phyloP scores from a whole-genome alignment of 192 early-diverging fungal species.

The Bifiguratus adelaidae region DNA sequence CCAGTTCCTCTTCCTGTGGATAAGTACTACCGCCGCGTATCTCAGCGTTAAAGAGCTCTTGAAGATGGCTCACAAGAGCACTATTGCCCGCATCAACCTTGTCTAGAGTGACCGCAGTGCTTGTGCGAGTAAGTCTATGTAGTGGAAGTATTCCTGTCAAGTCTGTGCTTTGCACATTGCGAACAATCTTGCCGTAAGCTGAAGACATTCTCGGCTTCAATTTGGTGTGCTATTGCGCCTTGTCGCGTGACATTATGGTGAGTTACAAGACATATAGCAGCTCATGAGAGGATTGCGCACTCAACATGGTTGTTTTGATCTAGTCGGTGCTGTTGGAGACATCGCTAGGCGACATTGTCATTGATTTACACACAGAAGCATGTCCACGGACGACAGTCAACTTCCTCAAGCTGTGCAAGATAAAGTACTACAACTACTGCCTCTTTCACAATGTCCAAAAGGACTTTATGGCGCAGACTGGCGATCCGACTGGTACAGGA shows the following conservation, averaged over 20 bases:
- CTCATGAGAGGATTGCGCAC: too few relatives aligned
- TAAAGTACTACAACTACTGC: constrained; percentile 78
- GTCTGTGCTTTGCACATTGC: background rate
- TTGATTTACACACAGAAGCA: constrained; percentile 67
- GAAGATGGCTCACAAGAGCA: constrained; percentile 24
- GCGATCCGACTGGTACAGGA: constrained; percentile 65
- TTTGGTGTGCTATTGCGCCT: too few relatives aligned
- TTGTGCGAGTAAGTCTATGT: constrained; percentile 5
- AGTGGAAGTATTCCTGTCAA: constrained; percentile 9
- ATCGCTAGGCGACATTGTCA: constrained; percentile 80
- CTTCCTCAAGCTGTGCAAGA: constrained; percentile 85
- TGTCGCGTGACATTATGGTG: too few relatives aligned
- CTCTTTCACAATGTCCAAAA: constrained; percentile 75
- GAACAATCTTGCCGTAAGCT: constrained; percentile 26
- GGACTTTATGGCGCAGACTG: constrained; percentile 68
- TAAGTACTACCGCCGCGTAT: constrained; percentile 62
- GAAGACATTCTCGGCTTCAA: too few relatives aligned
- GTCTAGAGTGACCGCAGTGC: constrained; percentile 1
- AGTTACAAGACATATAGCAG: too few relatives aligned
- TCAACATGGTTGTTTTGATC: too few relatives aligned
- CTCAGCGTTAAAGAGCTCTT: constrained; percentile 47
- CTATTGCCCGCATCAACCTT: constrained; percentile 8
- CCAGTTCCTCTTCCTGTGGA: constrained; percentile 44
- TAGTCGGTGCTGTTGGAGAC: constrained; percentile 77
- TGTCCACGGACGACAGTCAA: constrained; percentile 64